A percentile compares a stretch with the other conserved stretches of the same genome.
phyloP scores from a whole-genome alignment of 2,329 filamentous ascomycete genomes.

The Fusarium nisikadoi region DNA sequence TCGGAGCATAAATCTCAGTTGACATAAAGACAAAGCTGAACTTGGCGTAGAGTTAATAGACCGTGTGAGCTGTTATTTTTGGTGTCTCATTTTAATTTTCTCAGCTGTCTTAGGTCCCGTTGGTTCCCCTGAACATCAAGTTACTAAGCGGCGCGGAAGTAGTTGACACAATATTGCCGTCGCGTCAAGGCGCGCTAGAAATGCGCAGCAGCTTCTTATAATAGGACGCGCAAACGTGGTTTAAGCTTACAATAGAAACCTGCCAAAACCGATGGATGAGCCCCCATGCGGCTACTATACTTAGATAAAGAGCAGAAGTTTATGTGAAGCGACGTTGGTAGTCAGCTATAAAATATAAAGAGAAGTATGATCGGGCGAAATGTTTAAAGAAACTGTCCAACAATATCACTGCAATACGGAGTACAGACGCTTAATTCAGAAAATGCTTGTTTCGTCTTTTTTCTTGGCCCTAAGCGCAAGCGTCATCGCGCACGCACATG shows the following conservation, averaged over 20 bases:
- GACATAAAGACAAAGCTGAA: background rate
- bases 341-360: background rate
- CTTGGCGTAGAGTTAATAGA: rapidly evolving
- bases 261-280: background rate
- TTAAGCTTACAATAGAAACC: background rate
- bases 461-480: background rate
- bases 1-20: background rate
- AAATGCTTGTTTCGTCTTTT: background rate
- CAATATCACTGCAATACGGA: rapidly evolving
- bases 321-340: rapidly evolving
- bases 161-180: background rate
- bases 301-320: background rate
- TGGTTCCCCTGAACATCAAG: background rate
- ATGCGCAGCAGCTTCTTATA: background rate
- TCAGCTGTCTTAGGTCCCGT: too few species aligned
- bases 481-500: rapidly evolving
- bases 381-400: too few species aligned
- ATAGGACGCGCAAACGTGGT: background rate
- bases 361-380: background rate
- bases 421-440: rapidly evolving
- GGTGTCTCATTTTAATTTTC: rapidly evolving
- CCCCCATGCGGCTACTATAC: background rate
- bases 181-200: background rate
- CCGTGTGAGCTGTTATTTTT: background rate
- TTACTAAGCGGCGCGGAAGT: background rate